Percentiles rank a stretch among this genome's conserved stretches.
These are phyloP conservation scores for Mucor plumbeus DNA, from an alignment of 371 early-diverging fungal species.

Conservation along the genomic window DNA sequence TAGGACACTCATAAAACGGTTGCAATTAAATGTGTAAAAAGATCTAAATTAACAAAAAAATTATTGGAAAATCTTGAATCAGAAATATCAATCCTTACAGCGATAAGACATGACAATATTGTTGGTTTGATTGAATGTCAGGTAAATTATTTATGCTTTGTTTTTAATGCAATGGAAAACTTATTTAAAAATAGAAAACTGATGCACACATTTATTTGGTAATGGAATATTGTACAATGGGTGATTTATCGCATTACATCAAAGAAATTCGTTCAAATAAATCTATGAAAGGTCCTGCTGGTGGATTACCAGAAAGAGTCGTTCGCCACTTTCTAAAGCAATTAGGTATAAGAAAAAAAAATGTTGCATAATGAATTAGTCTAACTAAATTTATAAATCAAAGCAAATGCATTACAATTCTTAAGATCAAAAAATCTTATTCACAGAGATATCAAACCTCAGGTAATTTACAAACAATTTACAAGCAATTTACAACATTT, in stretches of 20 bases:
- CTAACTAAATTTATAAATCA: neutral
- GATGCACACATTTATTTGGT: conserved; percentile 89
- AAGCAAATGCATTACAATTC: conserved; percentile 85
- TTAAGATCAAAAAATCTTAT: conserved; percentile 85
- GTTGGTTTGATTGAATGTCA: conserved; percentile 83
- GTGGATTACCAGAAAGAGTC: conserved; percentile 80
- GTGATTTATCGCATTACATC: conserved; percentile 91
- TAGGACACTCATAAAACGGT: conserved; percentile 69
- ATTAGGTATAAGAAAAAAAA: conserved; percentile 61
- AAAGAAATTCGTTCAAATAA: conserved; percentile 65
- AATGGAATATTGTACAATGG: conserved; percentile 94
- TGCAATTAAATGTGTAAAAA: conserved; percentile 88
- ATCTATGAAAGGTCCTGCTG: conserved; percentile 48
- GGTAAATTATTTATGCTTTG: conserved; percentile 50
- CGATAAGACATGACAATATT: conserved; percentile 83
- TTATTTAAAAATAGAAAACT: conserved; percentile 68
- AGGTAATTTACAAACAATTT: conserved; percentile 54
- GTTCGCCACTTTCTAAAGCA: conserved; percentile 86
- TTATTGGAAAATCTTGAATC: conserved; percentile 90
- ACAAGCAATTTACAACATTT: neutral
- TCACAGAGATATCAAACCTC: conserved; percentile 97
- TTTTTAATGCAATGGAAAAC: neutral
- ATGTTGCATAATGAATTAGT: neutral
- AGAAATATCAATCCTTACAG: conserved; percentile 90
- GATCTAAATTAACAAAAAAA: conserved; percentile 86